phyloP scores from a whole-genome alignment of 495 filamentous ascomycete genomes.

The Podospora comata region DNA sequence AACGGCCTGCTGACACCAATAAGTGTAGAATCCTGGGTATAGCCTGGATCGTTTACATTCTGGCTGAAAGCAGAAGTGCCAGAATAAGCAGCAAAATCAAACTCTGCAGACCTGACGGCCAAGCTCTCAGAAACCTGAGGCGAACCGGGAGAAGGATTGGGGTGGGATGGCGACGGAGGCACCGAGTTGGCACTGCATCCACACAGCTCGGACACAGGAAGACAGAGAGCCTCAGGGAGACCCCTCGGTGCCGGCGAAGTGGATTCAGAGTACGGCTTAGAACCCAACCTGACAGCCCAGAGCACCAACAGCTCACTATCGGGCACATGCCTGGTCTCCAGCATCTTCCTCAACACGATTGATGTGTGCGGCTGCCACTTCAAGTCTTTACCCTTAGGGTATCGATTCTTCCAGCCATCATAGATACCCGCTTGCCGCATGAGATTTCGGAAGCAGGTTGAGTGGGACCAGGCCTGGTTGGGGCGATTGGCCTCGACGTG shows the following conservation, averaged over 20 bases:
- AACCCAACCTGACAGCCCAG: neutral
- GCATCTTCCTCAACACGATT: slow-evolving; percentile 24
- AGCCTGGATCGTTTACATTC: neutral
- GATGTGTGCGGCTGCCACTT: slow-evolving; percentile 28
- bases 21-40: neutral
- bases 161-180: neutral
- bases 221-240: neutral
- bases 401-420: slow-evolving; percentile 18
- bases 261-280: neutral
- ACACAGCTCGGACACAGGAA: neutral
- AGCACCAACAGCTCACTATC: slow-evolving; percentile 22
- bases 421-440: slow-evolving; percentile 22
- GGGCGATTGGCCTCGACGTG: slow-evolving; percentile 25
- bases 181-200: neutral
- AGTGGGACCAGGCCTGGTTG: slow-evolving; percentile 26
- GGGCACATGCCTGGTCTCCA: slow-evolving; percentile 26
- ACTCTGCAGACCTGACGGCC: neutral
- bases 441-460: slow-evolving; percentile 28
- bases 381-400: slow-evolving; percentile 17
- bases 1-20: neutral
- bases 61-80: neutral
- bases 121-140: neutral
- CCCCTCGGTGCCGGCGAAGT: neutral
- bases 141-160: neutral
- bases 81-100: neutral